Evolutionary conservation across 306 rosid genomes (phyloP), one percentile per base, ranked within the genome.

Genomic region (Dicorynia guianensis): DNA sequence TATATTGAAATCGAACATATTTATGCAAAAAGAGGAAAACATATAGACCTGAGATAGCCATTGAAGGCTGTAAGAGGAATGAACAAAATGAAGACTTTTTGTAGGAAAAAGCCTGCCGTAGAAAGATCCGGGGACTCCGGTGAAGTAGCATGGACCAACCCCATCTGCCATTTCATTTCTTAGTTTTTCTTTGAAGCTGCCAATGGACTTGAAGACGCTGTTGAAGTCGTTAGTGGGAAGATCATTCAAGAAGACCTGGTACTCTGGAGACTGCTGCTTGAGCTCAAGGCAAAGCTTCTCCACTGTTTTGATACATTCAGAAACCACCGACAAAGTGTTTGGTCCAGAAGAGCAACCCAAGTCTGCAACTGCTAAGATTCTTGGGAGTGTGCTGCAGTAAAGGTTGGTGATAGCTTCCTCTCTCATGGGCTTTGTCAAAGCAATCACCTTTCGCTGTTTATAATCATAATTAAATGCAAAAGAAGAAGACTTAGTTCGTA

Each of bases 271-370:
- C 1, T 79, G 12, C 3, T 20, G 83, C 2, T 60, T 74, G 6
- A 71, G 42, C 40, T 75, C 53, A 34, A 8, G 13, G 58, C 83
- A 74, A 46, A 89, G 55, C 39, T 76, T 71, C 20, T 85, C 87
- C 17, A 81, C 83, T 0, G 2, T 3, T 64, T 82, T 80, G 58
- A 89, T 70, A 10, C 71, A 19, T 52, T 86, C 80, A 44, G 76
- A 78, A 35, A 76, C 82, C 8, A 78, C 65, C 14, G 83, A 55
- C 1, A 87, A 63, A 30, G 87, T 71, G 82, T 87, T 89, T 40
- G 91, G 88, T 38, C 95, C 91, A 0, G 79, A 80, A 71, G 93
- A 76, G 33, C 93, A 87, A 20, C 93, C 93, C 57, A 89, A 69
- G 56, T 87, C 91, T 1, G 93, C 93, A 3, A 87, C 74, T 44